Evolutionary conservation across 2,329 filamentous ascomycete genomes (phyloP).

Genomic region (Arthrobotrys entomopaga): DNA sequence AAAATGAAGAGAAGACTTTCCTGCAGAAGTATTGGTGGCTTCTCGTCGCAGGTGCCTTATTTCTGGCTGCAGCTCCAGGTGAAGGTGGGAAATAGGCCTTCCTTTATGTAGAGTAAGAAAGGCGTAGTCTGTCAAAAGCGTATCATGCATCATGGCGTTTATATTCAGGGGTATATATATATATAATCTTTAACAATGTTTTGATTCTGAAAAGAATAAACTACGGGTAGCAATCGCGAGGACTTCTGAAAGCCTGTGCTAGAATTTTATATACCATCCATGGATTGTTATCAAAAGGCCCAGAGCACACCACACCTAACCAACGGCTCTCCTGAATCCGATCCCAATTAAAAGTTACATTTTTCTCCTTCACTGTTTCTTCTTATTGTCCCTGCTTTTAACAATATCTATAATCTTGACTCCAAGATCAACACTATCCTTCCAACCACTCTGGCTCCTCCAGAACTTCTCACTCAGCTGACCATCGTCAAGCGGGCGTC

Average conservation of each 20-base stretch:
- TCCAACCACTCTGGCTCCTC: constrained; percentile 48
- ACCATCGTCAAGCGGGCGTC: constrained; percentile 37
- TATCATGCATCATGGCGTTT: constrained; percentile 14
- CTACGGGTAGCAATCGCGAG: background rate
- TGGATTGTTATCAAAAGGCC: background rate
- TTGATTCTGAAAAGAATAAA: background rate
- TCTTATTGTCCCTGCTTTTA: constrained; percentile 46
- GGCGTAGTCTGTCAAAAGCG: background rate
- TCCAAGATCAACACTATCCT: constrained; percentile 39
- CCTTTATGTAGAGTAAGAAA: background rate
- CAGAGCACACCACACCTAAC: background rate
- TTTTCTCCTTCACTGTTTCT: constrained; percentile 38
- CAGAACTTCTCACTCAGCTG: constrained; percentile 50
- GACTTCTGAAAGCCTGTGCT: background rate
- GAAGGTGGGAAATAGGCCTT: constrained; percentile 34
- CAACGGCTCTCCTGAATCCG: background rate
- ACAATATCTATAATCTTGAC: constrained; percentile 47
- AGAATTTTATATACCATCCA: background rate
- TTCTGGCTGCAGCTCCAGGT: constrained; percentile 61
- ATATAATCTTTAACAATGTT: background rate
- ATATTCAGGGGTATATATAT: constrained; percentile 7
- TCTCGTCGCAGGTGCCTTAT: constrained; percentile 67
- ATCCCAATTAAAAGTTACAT: background rate
- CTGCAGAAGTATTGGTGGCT: constrained; percentile 78
- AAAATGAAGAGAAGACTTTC: constrained; percentile 71